Percentiles rank a stretch among this genome's conserved stretches.
phyloP scores from a whole-genome alignment of 148 eudicot genomes.

The Selenicereus undatus region DNA sequence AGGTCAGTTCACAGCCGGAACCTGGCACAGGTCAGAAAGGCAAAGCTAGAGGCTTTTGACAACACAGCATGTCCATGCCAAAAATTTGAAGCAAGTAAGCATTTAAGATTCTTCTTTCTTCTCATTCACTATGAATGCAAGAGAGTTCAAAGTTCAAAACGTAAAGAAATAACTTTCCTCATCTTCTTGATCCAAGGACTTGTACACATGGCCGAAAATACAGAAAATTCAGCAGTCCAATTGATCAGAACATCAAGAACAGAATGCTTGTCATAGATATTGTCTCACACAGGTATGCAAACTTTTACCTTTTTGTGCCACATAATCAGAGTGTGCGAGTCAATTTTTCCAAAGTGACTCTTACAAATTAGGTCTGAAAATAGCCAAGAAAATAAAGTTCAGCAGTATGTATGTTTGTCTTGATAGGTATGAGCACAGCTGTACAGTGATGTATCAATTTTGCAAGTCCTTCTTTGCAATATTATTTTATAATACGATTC shows the following conservation, averaged over 20 bases:
- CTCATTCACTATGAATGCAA: background rate
- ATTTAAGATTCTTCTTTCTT: background rate
- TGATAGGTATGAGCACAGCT: background rate
- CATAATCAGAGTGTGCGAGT: background rate
- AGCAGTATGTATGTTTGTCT: constrained; percentile 6
- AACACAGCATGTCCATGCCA: background rate
- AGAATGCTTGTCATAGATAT: background rate
- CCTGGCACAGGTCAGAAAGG: constrained; percentile 21
- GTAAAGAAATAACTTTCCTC: background rate
- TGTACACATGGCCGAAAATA: background rate
- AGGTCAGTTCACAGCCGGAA: constrained; percentile 57
- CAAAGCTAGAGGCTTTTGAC: constrained; percentile 18
- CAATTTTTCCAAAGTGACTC: background rate
- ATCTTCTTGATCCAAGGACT: background rate
- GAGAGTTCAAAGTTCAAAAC: background rate
- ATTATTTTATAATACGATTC: too few species aligned
- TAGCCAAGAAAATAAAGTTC: background rate
- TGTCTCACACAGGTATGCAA: background rate
- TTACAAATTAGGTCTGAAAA: background rate
- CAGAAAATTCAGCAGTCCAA: constrained; percentile 11
- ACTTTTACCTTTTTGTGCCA: background rate
- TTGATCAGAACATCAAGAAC: background rate
- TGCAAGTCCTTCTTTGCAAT: background rate
- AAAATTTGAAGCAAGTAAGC: background rate
- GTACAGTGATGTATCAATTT: constrained; percentile 14